Evolutionary conservation across 345 rosid genomes (phyloP).

Genomic region (Kernera saxatilis): DNA sequence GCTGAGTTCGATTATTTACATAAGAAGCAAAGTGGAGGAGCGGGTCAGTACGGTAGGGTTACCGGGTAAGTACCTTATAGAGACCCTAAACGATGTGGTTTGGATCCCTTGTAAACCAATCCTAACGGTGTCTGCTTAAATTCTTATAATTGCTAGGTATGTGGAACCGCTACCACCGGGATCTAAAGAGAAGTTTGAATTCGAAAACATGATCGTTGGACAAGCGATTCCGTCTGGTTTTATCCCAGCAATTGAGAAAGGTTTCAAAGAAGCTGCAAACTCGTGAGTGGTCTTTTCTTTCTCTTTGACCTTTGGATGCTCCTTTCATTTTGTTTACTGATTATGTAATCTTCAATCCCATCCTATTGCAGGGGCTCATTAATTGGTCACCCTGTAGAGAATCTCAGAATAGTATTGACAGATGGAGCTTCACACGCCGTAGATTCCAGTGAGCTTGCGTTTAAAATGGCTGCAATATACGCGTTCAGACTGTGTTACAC

Average conservation of each 20-base stretch:
- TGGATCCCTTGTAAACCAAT: not conserved
- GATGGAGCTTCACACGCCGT: slow-evolving; percentile 96
- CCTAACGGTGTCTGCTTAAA: not conserved
- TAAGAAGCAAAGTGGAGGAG: slow-evolving; percentile 98
- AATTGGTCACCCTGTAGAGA: slow-evolving; percentile 97
- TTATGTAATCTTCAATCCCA: not conserved
- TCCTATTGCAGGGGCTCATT: slow-evolving; percentile 68
- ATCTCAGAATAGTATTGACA: slow-evolving; percentile 68
- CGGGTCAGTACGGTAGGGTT: slow-evolving; percentile 97
- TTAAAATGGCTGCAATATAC: slow-evolving; percentile 93
- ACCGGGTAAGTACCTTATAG: slow-evolving; percentile 59
- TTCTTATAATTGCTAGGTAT: slow-evolving; percentile 40
- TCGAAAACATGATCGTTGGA: slow-evolving; percentile 91
- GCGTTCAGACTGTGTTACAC: slow-evolving; percentile 96
- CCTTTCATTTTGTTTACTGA: not conserved
- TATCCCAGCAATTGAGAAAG: slow-evolving; percentile 96
- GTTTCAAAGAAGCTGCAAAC: slow-evolving; percentile 97
- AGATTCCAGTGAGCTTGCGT: slow-evolving; percentile 98
- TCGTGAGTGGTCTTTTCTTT: slow-evolving; percentile 51
- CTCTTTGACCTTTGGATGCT: not conserved
- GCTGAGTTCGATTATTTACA: slow-evolving; percentile 95
- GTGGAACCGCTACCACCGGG: slow-evolving; percentile 77
- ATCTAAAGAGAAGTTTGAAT: slow-evolving; percentile 69
- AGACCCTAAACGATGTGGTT: not conserved
- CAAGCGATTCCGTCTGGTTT: slow-evolving; percentile 93